Percentiles rank a stretch among this genome's conserved stretches.
phyloP scores from a whole-genome alignment of 2,329 filamentous ascomycete species.

The Fusarium hostae region DNA sequence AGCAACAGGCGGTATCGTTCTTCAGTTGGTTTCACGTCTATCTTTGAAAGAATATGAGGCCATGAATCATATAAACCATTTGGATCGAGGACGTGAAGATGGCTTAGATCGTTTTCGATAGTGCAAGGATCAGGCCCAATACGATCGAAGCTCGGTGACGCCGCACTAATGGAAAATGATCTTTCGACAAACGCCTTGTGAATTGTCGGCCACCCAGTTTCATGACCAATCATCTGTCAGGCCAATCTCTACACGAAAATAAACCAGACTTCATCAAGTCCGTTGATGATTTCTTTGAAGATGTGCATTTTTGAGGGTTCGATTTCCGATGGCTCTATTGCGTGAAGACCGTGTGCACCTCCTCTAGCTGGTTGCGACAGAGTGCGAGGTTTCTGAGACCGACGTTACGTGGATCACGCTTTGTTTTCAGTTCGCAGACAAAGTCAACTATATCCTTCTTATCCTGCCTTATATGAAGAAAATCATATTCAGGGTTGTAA shows the following conservation, averaged over 20 bases:
- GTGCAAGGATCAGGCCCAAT: not conserved
- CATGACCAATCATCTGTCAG: fast-evolving
- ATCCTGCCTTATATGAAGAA: not conserved
- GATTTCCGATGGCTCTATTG: not conserved
- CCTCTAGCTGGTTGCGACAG: not conserved
- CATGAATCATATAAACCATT: not conserved
- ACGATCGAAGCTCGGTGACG: not conserved
- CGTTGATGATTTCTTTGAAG: not conserved
- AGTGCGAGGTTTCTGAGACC: not conserved
- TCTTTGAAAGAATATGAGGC: not conserved
- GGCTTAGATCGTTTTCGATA: not conserved
- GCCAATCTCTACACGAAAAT: not conserved
- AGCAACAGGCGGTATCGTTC: not conserved
- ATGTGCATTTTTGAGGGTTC: not conserved
- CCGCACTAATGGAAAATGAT: not conserved
- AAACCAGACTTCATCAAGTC: not conserved
- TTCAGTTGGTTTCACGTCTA: not conserved
- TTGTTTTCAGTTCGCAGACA: not conserved
- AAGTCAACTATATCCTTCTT: not conserved
- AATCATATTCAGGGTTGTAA: not conserved
- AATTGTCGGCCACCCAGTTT: no score
- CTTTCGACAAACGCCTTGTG: not conserved
- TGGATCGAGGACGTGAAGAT: not conserved
- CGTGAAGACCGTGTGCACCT: not conserved
- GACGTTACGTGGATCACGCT: not conserved